Evolutionary conservation across 2,329 filamentous ascomycete species (phyloP).

Genomic region (Allantophomopsis lycopodina): DNA sequence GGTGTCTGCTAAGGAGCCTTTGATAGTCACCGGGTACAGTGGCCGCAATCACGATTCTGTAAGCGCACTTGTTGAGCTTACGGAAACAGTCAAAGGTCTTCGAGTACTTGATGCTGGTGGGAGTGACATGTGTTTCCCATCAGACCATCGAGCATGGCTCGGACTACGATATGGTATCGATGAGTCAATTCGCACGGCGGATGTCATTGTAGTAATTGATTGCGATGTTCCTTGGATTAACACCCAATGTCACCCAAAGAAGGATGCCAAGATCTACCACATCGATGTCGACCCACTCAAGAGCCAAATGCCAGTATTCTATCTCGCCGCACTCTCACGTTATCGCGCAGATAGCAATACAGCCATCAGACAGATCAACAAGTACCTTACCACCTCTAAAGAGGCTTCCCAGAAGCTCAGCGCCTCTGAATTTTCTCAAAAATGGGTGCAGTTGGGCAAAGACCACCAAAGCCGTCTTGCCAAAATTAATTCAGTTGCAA

Average conservation of each 20-base stretch:
- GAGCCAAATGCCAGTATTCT: conserved; percentile 50
- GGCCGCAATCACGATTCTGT: conserved; percentile 55
- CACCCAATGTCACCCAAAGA: conserved; percentile 48
- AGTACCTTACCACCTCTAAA: conserved; percentile 35
- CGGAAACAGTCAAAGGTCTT: conserved; percentile 52
- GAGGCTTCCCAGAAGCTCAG: conserved; percentile 25
- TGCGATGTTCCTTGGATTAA: conserved; percentile 87
- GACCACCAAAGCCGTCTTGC: conserved; percentile 44
- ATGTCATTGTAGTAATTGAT: conserved; percentile 74
- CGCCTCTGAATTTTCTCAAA: conserved; percentile 21
- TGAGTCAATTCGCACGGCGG: conserved; percentile 59
- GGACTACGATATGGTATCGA: conserved; percentile 65
- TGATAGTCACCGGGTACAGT: conserved; percentile 58
- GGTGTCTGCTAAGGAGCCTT: conserved; percentile 29
- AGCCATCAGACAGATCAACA: conserved; percentile 55
- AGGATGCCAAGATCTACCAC: conserved; percentile 43
- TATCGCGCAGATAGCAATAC: conserved; percentile 53
- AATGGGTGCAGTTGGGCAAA: conserved; percentile 39
- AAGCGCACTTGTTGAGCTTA: conserved; percentile 48
- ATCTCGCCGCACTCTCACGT: conserved; percentile 49
- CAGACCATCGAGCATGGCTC: conserved; percentile 51
- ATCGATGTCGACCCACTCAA: conserved; percentile 54
- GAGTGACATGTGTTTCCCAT: conserved; percentile 72
- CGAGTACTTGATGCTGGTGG: conserved; percentile 65
- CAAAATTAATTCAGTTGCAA: conserved; percentile 39